Conservation (phyloP, 202 grass and related monocot species). For the Zoysia matrella region DNA sequence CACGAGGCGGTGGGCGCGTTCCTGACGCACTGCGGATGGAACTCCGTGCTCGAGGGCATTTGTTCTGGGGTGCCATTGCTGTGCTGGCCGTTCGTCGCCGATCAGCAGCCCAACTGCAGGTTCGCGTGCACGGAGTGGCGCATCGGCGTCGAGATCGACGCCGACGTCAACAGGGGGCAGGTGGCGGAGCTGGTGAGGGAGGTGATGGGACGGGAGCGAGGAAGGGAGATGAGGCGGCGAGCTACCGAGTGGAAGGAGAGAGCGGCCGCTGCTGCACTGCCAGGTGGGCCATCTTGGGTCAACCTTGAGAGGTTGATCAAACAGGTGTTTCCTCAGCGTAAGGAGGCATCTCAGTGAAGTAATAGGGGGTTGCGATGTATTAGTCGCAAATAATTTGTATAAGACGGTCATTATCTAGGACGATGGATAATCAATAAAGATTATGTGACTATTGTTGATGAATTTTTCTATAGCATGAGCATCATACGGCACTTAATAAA, state of each 20-base stretch:
- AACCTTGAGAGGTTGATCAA: constrained; percentile 37
- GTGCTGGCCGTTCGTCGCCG: constrained; percentile 38
- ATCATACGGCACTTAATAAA: too few relatives aligned
- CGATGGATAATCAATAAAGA: too few relatives aligned
- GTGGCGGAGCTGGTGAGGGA: not conserved
- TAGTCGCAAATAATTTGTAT: too few relatives aligned
- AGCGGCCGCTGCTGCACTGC: not conserved
- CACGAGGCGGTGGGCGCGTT: constrained; percentile 2
- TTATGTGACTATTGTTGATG: too few relatives aligned
- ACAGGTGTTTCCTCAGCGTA: not conserved
- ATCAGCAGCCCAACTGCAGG: constrained; percentile 52
- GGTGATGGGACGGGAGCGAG: constrained; percentile 23
- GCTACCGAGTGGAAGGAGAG: constrained; percentile 41
- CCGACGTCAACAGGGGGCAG: not conserved
- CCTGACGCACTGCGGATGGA: too few relatives aligned
- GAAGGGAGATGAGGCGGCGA: not conserved
- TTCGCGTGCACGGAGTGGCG: constrained; percentile 49
- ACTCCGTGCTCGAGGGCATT: constrained; percentile 27
- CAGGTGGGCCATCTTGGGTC: constrained; percentile 22
- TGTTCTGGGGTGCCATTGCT: constrained; percentile 44
- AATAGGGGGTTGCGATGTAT: too few relatives aligned
- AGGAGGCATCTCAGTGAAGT: too few relatives aligned
- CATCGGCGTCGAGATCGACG: constrained; percentile 31
- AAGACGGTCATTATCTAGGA: too few relatives aligned
- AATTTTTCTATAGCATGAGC: too few relatives aligned